Base-by-base conservation (phyloP, 2,329 filamentous ascomycete genomes). In the Coniella vitis region DNA sequence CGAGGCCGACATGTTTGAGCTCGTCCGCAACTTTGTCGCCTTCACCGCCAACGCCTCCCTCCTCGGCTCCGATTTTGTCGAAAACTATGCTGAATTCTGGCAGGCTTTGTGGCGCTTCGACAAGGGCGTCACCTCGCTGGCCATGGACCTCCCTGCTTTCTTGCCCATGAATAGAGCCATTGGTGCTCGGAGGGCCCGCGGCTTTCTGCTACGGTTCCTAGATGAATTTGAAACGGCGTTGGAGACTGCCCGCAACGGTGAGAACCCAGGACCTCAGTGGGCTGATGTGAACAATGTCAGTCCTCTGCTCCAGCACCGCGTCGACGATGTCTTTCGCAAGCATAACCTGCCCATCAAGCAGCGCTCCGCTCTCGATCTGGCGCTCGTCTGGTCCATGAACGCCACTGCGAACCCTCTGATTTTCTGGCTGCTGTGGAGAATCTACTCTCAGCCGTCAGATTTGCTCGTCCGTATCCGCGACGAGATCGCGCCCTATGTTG, bases 341-440 rank as follows among this genome's bases (percentile, higher is more conserved):
- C 56, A 63, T 17, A 56, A 57, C 1, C 35, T 69, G 4, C 57
- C 64, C 1, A 52, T 63, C 1, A 54, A 62, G 10, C 61, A 61
- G 2, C 61, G 68, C 2, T 64, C 67, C 3, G 56, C 61, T 1
- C 60, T 57, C 39, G 68, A 70, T 22, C 50, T 70, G 10, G 63
- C 55, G 3, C 58, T 66, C 44, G 60, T 63, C 14, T 73, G 62
- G 69, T 64, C 58, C 19, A 58, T 69, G 25, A 68, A 67, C 43
- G 61, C 65, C 20, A 69, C 68, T 47, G 61, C 67, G 2, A 63
- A 68, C 29, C 60, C 63, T 1, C 58, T 70, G 25, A 58, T 65
- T 3, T 61, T 63, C 5, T 74, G 71, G 70, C 61, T 71, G 54
- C 55, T 73, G 1, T 65, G 65, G 45, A 66, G 72, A 43, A 57